Percentiles rank a stretch among this genome's conserved stretches.
phyloP scores from a whole-genome alignment of 495 filamentous ascomycete species.

The Hyaloscypha hepaticicola region DNA sequence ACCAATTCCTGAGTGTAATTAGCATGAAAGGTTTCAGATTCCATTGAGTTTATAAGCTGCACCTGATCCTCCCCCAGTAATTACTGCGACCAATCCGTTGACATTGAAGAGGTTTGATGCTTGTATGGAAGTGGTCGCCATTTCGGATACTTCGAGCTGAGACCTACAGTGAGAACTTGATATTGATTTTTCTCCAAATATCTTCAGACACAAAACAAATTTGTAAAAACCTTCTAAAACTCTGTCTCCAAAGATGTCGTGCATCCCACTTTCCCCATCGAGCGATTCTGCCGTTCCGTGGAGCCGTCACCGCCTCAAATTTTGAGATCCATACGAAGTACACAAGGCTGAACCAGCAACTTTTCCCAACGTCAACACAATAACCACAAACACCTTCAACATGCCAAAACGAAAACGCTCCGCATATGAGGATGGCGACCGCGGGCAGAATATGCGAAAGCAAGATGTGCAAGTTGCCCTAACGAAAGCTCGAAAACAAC shows the following conservation, averaged over 20 bases:
- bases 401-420: constrained; percentile 33
- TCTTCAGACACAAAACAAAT: background rate
- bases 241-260: background rate
- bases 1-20: constrained; percentile 53
- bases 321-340: background rate
- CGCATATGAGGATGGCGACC: constrained; percentile 8
- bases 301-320: background rate
- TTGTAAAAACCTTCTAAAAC: background rate
- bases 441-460: constrained; percentile 5
- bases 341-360: background rate
- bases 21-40: background rate
- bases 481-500: constrained; percentile 53
- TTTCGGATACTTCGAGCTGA: constrained; percentile 1
- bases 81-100: constrained; percentile 58
- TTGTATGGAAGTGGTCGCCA: constrained; percentile 31
- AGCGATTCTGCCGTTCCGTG: constrained; percentile 6
- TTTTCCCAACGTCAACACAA: background rate
- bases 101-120: constrained; percentile 53
- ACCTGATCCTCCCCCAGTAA: constrained; percentile 63
- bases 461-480: constrained; percentile 51
- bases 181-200: background rate
- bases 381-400: background rate
- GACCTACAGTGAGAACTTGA: background rate
- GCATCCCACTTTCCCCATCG: constrained; percentile 15
- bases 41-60: background rate